A percentile compares a stretch with the other conserved stretches of the same genome.
Evolutionary conservation across 1,139 yeast genomes (phyloP).

Genomic region (Yamadazyma blattariae): DNA sequence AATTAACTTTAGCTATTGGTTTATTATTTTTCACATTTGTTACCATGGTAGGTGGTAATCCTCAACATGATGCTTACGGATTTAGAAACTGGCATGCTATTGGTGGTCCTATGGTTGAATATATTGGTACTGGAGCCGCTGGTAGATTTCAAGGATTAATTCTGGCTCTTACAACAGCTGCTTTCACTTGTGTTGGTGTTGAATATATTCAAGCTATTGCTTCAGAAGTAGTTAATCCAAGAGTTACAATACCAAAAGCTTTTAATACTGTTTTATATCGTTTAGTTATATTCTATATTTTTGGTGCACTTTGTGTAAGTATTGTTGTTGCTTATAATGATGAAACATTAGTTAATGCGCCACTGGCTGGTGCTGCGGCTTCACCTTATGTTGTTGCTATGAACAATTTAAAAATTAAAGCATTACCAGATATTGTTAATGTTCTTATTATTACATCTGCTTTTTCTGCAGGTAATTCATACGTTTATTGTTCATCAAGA

Average conservation of each 20-base stretch:
- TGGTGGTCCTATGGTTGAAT: conserved; percentile 53
- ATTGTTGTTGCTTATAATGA: conserved; percentile 42
- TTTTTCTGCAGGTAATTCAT: conserved; percentile 45
- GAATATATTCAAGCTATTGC: conserved; percentile 83
- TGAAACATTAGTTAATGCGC: conserved; percentile 26
- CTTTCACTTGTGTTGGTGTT: conserved; percentile 79
- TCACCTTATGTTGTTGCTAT: conserved; percentile 48
- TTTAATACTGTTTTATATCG: conserved; percentile 75
- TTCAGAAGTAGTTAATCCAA: conserved; percentile 76
- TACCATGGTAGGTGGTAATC: conserved; percentile 86
- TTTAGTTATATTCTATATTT: conserved; percentile 64
- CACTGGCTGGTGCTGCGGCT: conserved; percentile 27
- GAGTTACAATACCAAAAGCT: conserved; percentile 74
- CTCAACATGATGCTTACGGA: conserved; percentile 61
- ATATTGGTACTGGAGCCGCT: conserved; percentile 48
- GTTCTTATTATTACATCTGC: conserved; percentile 44
- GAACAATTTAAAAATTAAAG: conserved; percentile 36
- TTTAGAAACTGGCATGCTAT: conserved; percentile 59
- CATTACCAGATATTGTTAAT: conserved; percentile 41
- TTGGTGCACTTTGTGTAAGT: conserved; percentile 41
- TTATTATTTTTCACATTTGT: conserved; percentile 69
- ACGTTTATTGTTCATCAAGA: conserved; percentile 43
- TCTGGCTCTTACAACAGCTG: conserved; percentile 57
- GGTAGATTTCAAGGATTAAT: conserved; percentile 76
- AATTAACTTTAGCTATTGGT: conserved; percentile 69